Base-by-base conservation (phyloP, 805 yeast species). In the Ascoidea asiatica region DNA sequence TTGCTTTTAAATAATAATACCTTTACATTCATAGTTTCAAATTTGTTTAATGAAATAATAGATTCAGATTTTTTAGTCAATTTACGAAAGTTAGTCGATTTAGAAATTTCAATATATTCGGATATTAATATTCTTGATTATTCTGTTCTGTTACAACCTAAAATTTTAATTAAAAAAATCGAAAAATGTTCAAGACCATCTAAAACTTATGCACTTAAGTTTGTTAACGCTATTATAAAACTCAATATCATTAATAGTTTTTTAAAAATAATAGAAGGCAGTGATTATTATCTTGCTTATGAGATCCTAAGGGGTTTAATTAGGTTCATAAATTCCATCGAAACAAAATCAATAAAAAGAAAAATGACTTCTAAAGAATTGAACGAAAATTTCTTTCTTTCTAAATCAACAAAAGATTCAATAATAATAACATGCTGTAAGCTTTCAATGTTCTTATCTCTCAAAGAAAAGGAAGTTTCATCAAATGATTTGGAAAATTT, bases 51-150 rank as follows among this genome's bases (percentile, higher is more conserved):
- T 2, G 8, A 11, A 3, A 11, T 29, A 3, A 15, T 29, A 29
- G 35, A 29, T n/a, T n/a, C n/a, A 29, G 15, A 29, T 29, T 29
- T 29, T 8, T 8, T 11, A 8, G 15, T 29, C 4, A 17, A 35
- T 5, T 29, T 19, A n/a, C 23, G 35, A 35, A 38, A 38, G 40
- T 15, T 37, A n/a, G 23, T 55, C 23, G 46, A 42, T 20, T 38
- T 39, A 19, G 53, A 52, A 19, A 35, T 53, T 21, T 37, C 40
- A 7, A 48, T 46, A 23, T 47, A 50, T 42, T 53, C 53, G 4
- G 56, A 53, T 21, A 42, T 54, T 6, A 57, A 56, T 39, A 44
- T 52, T 22, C 43, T 44, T 18, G 48, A 49, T 29, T 54, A 53
- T 21, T 49, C 54, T 5, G 15, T 29, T 29, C 35, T 11, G 15